Percentiles rank a stretch among this genome's conserved stretches.
These are phyloP conservation scores for Camellia oleifera DNA, from an alignment of 179 eudicot genomes.

Conservation along the genomic window DNA sequence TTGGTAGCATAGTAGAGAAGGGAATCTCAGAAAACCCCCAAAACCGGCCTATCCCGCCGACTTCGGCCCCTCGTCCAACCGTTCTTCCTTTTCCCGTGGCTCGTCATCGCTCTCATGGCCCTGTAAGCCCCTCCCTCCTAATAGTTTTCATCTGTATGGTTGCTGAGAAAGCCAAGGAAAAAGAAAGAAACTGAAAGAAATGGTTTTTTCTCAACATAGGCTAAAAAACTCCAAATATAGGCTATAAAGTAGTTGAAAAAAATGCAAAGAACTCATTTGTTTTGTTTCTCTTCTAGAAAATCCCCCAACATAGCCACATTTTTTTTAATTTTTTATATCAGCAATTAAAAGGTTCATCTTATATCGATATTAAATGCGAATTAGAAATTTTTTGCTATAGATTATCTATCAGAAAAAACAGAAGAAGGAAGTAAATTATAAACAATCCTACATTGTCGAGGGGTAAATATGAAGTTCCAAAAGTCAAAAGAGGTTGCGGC, in stretches of 20 bases:
- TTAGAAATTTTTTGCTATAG: not conserved
- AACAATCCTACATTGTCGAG: not conserved
- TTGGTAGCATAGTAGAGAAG: constrained; percentile 82
- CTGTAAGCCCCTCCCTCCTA: constrained; percentile 35
- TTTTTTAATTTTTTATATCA: not conserved
- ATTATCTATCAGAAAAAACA: not conserved
- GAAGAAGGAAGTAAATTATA: not conserved
- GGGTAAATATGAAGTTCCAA: not conserved
- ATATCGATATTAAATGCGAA: not conserved
- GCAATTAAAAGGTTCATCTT: not conserved
- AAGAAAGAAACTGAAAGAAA: not conserved
- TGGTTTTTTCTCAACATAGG: not conserved
- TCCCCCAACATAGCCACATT: too few species aligned
- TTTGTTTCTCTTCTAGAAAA: too few species aligned
- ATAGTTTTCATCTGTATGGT: not conserved
- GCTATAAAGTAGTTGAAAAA: not conserved
- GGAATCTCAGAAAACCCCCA: constrained; percentile 36
- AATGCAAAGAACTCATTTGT: too few species aligned
- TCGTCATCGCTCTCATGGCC: constrained; percentile 94
- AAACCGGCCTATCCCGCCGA: constrained; percentile 22
- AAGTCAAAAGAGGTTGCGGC: not conserved
- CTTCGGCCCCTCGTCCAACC: constrained; percentile 59
- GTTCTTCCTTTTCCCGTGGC: constrained; percentile 92
- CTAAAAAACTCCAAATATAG: not conserved
- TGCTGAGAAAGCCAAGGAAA: not conserved